phyloP scores from a whole-genome alignment of 2,329 filamentous ascomycete species.

The Colletotrichum sansevieriae region DNA sequence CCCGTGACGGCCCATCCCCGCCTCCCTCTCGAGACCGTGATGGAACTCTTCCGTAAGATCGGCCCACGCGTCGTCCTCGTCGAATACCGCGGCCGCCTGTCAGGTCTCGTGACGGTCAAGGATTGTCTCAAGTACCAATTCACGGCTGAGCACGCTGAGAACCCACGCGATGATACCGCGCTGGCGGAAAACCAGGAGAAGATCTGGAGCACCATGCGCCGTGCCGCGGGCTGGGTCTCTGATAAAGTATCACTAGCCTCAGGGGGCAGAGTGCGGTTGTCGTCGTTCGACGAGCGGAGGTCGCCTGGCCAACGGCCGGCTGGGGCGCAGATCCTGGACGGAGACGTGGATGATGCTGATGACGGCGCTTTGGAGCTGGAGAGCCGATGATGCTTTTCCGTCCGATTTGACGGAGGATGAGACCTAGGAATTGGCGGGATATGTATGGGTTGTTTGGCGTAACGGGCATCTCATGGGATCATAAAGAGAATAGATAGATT shows the following conservation, averaged over 20 bases:
- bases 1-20: constrained; percentile 92
- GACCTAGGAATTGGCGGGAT: constrained; percentile 1
- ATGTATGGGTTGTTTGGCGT: constrained; percentile 22
- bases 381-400: constrained; percentile 47
- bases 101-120: constrained; percentile 93
- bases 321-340: constrained; percentile 54
- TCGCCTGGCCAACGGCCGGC: constrained; percentile 49
- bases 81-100: constrained; percentile 87
- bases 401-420: constrained; percentile 6
- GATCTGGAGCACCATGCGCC: constrained; percentile 71
- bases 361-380: constrained; percentile 60
- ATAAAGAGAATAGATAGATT: constrained; percentile 25
- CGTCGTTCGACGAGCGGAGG: constrained; percentile 57
- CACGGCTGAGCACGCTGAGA: constrained; percentile 90
- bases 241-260: constrained; percentile 65
- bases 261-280: constrained; percentile 69
- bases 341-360: constrained; percentile 55
- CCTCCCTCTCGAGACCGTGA: constrained; percentile 93
- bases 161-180: constrained; percentile 71
- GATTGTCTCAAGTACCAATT: constrained; percentile 98
- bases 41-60: constrained; percentile 99
- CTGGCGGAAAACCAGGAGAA: constrained; percentile 72
- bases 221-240: constrained; percentile 69
- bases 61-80: constrained; percentile 93
- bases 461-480: constrained; percentile 5